These are phyloP conservation scores for Cystofilobasidium capitatum DNA, from an alignment of 768 basidiomycete genomes.

Conservation along the genomic window DNA sequence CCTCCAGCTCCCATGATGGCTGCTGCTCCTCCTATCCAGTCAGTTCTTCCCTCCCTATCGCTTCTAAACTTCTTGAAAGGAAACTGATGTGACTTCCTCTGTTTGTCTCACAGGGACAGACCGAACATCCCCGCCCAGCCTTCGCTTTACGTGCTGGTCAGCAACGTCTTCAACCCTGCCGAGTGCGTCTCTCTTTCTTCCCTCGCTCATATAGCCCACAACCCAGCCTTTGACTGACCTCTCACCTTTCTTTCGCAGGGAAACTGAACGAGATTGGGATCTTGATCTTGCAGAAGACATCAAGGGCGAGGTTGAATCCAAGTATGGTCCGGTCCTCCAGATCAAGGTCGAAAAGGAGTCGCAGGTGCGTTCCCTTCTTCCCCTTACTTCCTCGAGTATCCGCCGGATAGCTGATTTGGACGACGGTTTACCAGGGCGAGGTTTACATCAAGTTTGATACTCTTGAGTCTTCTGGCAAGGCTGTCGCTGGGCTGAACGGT, in stretches of 20 bases:
- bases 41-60: constrained; percentile 10
- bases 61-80: background rate
- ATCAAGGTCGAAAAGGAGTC: constrained; percentile 93
- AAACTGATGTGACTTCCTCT: background rate
- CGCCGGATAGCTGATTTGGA: background rate
- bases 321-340: constrained; percentile 75
- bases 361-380: constrained; percentile 50
- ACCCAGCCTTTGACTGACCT: background rate
- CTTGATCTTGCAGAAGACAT: constrained; percentile 92
- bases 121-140: constrained; percentile 65
- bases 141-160: constrained; percentile 77
- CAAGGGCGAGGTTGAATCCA: constrained; percentile 80
- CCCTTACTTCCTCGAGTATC: background rate
- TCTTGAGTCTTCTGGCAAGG: constrained; percentile 68
- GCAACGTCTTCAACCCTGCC: constrained; percentile 96
- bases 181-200: constrained; percentile 51
- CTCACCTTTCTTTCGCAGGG: constrained; percentile 46
- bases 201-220: too few species aligned
- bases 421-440: constrained; percentile 61
- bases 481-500: constrained; percentile 82
- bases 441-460: constrained; percentile 87
- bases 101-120: constrained; percentile 47
- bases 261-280: constrained; percentile 94
- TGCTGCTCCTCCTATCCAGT: constrained; percentile 17
- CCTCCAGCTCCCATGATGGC: constrained; percentile 19